Evolutionary conservation across 2,329 filamentous ascomycete genomes (phyloP).

Genomic region (Botrytis galanthina): DNA sequence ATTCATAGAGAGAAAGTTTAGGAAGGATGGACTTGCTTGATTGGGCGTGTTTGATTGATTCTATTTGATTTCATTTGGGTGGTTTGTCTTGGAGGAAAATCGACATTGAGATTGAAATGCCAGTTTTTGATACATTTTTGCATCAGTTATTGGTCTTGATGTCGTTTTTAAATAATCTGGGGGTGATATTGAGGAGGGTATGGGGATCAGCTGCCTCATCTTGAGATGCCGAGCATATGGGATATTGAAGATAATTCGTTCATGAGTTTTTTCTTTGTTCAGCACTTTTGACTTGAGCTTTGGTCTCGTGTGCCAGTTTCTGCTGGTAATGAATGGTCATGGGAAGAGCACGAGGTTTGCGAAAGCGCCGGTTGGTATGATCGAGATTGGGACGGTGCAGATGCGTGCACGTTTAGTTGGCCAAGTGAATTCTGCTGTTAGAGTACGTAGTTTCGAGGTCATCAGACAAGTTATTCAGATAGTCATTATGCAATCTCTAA

Average conservation of each 20-base stretch:
- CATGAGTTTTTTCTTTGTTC: neutral
- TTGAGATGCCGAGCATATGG: neutral
- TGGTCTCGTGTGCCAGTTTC: neutral
- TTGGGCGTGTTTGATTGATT: no score
- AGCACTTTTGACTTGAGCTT: neutral
- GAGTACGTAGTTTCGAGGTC: neutral
- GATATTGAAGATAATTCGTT: neutral
- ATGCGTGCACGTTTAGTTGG: neutral
- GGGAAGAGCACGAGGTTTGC: neutral
- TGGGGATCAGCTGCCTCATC: neutral
- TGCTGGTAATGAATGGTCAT: neutral
- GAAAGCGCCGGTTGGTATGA: neutral
- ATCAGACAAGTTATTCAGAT: neutral
- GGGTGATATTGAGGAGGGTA: no score
- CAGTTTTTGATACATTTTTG: neutral
- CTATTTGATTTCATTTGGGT: neutral
- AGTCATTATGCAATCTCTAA: neutral
- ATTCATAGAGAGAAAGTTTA: conserved; percentile 38
- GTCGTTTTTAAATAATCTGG: neutral
- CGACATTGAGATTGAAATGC: neutral
- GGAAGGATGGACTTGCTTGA: conserved; percentile 24
- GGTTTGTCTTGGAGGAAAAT: neutral
- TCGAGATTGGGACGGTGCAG: neutral
- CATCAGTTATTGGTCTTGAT: neutral
- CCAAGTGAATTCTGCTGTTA: neutral